Conservation (phyloP, 177 flowering plant genomes). For the Vitis hybrid region DNA sequence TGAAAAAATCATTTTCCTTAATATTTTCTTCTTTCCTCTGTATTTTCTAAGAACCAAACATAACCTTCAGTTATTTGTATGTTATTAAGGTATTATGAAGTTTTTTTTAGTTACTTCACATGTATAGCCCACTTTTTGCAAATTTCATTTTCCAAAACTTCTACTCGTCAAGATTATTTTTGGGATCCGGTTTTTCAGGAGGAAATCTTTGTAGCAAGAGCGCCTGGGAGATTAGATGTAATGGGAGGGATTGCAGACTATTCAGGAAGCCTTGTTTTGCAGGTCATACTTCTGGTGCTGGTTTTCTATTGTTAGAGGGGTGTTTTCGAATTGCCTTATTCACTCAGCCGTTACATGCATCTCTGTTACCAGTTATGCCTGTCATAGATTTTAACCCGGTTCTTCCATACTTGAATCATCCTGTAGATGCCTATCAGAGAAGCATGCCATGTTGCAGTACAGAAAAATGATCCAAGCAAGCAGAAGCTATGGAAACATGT, state of each 20-base stretch:
- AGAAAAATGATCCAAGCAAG: conserved; percentile 75
- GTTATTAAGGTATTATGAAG: no score
- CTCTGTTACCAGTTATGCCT: not conserved
- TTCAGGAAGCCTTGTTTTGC: conserved; percentile 97
- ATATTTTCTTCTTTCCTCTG: no score
- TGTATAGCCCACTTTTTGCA: no score
- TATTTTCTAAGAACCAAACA: no score
- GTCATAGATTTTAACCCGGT: not conserved
- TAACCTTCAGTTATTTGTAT: no score
- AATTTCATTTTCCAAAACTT: no score
- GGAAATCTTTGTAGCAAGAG: conserved; percentile 86
- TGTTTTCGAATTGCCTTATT: not conserved
- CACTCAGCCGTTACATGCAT: not conserved
- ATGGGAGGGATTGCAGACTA: conserved; percentile 99
- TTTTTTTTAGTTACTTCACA: no score
- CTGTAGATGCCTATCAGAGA: conserved; percentile 93
- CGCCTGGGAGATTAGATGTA: conserved; percentile 99
- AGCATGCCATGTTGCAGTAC: conserved; percentile 98
- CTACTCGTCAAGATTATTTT: no score
- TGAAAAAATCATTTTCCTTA: no score
- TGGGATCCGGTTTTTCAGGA: conserved; percentile 40
- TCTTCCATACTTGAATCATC: not conserved
- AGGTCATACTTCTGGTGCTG: conserved; percentile 43
- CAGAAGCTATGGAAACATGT: conserved; percentile 98
- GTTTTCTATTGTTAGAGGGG: not conserved